Evolutionary conservation across 306 rosid genomes (phyloP).

Genomic region (Datisca glomerata): DNA sequence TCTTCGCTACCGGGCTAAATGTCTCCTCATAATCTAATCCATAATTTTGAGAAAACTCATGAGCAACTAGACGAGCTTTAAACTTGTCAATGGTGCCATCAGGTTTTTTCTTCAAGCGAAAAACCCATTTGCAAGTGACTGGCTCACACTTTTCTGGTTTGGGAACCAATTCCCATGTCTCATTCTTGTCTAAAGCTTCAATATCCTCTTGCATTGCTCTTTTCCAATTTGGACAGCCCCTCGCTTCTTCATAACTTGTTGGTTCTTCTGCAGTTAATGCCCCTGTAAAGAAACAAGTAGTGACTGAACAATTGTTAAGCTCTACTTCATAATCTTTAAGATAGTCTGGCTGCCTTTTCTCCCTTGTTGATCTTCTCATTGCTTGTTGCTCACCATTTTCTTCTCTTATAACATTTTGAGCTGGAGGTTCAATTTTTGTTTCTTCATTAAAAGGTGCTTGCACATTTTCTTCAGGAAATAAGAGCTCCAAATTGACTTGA

Average conservation of each 20-base stretch:
- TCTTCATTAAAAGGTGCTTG: not conserved
- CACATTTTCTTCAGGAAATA: not conserved
- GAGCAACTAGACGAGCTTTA: not conserved
- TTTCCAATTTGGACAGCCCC: not conserved
- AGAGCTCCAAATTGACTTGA: not conserved
- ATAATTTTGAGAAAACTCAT: not conserved
- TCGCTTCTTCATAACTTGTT: not conserved
- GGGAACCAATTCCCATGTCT: not conserved
- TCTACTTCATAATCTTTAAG: not conserved
- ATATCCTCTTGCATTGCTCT: not conserved
- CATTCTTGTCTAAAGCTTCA: not conserved
- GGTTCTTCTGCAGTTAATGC: not conserved
- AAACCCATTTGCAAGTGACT: not conserved
- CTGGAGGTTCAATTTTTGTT: not conserved
- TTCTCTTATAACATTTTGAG: not conserved
- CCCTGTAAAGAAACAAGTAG: not conserved
- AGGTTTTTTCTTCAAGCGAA: not conserved
- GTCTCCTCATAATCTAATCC: not conserved
- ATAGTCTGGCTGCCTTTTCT: not conserved
- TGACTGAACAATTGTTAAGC: not conserved
- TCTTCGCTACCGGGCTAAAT: slow-evolving; percentile 1
- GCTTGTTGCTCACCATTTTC: not conserved
- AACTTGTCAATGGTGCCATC: not conserved
- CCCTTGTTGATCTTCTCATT: not conserved
- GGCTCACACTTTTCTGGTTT: not conserved